Evolutionary conservation across 345 rosid genomes (phyloP), one percentile per base, ranked within the genome.

Genomic region (Hypericum androsaemum): DNA sequence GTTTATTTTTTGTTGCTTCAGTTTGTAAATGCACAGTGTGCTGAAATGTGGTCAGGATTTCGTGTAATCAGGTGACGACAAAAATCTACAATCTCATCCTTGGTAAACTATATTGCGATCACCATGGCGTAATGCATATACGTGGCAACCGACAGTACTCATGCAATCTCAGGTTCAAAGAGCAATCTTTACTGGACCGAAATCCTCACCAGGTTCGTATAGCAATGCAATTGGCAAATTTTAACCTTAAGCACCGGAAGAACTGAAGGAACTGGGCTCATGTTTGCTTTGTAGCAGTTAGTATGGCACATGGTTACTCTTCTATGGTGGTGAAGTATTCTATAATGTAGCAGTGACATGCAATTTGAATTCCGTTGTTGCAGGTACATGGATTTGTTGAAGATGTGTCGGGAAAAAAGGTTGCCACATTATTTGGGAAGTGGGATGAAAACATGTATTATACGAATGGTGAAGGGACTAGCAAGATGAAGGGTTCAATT

Each of bases 341-440:
- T n/a, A 22, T 17, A 11, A 12, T 16, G 32, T 22, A 4, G 32
- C 4, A 22, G 32, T 22, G 32, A 22, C 32, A 22, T 22, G 32
- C 1, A 22, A 22, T 22, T 22, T 22, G 4, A 22, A 22, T 22
- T 1, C 32, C 32, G 4, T 22, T 1, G 32, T 22, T 22, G 10
- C 61, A 92, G 99, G 95, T 94, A 50, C 76, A 86, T 63, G 99
- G 99, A 46, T 74, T 71, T 70, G 86, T 94, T 56, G 97, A 88
- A 74, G 95, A 84, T 59, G 56, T 64, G 64, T 16, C 61, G 13
- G 90, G 90, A 13, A 56, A 68, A 58, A 94, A 81, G 61, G 79
- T 68, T 37, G 94, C 94, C 15, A 75, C 87, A 14, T 22, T 94
- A 51, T 77, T 66, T 68, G 99, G 99, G 69, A 94, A 88, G 72